phyloP scores from a whole-genome alignment of 169 alveolate genomes.

The Fabrea salina region DNA sequence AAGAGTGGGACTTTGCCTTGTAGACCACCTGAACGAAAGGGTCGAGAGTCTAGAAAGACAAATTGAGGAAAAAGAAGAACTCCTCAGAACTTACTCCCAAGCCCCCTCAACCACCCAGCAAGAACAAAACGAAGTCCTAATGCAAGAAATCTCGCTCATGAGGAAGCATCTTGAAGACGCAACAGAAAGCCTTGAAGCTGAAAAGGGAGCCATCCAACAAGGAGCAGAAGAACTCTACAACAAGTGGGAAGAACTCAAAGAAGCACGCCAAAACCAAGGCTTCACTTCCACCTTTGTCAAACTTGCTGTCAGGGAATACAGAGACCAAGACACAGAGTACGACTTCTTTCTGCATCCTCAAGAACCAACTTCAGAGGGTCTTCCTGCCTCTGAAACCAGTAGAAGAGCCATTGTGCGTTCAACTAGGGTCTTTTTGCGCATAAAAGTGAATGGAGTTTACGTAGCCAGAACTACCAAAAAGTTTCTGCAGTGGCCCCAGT shows the following conservation, averaged over 20 bases:
- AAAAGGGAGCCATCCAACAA: background rate
- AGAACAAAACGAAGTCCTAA: background rate
- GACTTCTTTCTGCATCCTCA: constrained; percentile 24
- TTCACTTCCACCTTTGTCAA: background rate
- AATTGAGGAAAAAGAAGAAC: background rate
- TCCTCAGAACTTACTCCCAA: background rate
- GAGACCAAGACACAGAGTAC: constrained; percentile 1
- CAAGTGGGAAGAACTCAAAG: constrained; percentile 14
- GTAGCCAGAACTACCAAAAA: constrained; percentile 8
- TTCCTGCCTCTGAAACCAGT: constrained; percentile 6
- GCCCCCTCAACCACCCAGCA: constrained; percentile 10
- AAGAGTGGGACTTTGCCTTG: background rate
- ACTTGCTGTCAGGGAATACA: constrained; percentile 11
- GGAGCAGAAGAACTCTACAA: constrained; percentile 1
- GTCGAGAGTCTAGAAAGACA: background rate
- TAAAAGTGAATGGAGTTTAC: background rate
- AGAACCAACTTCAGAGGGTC: background rate
- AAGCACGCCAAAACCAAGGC: background rate
- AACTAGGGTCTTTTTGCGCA: background rate
- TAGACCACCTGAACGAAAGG: constrained; percentile 15
- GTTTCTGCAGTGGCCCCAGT: constrained; percentile 22
- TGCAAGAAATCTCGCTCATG: background rate
- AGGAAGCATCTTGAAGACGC: background rate
- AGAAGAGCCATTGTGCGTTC: background rate
- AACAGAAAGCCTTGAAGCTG: background rate